phyloP scores from a whole-genome alignment of 805 yeast species.

The Starmerella sirachaensis region DNA sequence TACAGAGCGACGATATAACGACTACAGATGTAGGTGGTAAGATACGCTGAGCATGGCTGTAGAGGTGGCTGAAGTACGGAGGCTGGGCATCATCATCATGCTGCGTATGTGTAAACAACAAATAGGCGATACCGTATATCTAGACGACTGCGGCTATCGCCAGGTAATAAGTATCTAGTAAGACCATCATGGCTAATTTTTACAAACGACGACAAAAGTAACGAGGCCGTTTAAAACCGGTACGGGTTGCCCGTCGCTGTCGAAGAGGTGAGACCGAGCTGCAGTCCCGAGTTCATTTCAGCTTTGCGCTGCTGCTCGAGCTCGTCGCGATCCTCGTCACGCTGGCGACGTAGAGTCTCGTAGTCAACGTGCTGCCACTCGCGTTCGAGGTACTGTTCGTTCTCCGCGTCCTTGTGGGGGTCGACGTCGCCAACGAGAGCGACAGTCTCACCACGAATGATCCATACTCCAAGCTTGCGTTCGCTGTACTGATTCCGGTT shows the following conservation, averaged over 20 bases:
- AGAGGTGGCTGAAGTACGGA: too few species aligned
- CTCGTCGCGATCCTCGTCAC: slow-evolving; percentile 19
- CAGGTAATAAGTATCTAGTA: too few species aligned
- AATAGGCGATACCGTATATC: too few species aligned
- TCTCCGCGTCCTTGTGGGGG: slow-evolving; percentile 65
- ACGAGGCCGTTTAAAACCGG: slow-evolving; percentile 12
- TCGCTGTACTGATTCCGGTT: slow-evolving; percentile 52
- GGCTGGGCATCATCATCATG: too few species aligned
- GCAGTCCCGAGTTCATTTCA: slow-evolving; percentile 16
- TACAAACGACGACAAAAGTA: not conserved
- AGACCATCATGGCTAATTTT: not conserved
- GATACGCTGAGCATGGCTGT: too few species aligned
- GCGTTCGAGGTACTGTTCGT: slow-evolving; percentile 37
- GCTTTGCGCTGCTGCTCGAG: slow-evolving; percentile 16
- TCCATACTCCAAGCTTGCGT: slow-evolving; percentile 61
- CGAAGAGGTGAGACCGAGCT: slow-evolving; percentile 16
- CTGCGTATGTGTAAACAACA: too few species aligned
- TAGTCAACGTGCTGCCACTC: slow-evolving; percentile 47
- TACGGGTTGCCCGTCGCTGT: slow-evolving; percentile 18
- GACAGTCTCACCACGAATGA: slow-evolving; percentile 93
- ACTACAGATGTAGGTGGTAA: too few species aligned
- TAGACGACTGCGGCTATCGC: too few species aligned
- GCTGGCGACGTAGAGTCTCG: slow-evolving; percentile 43
- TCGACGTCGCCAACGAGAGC: slow-evolving; percentile 90
- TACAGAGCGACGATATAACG: too few species aligned